Evolutionary conservation across 148 eudicot species (phyloP).

Genomic region (Camellia sinensis): DNA sequence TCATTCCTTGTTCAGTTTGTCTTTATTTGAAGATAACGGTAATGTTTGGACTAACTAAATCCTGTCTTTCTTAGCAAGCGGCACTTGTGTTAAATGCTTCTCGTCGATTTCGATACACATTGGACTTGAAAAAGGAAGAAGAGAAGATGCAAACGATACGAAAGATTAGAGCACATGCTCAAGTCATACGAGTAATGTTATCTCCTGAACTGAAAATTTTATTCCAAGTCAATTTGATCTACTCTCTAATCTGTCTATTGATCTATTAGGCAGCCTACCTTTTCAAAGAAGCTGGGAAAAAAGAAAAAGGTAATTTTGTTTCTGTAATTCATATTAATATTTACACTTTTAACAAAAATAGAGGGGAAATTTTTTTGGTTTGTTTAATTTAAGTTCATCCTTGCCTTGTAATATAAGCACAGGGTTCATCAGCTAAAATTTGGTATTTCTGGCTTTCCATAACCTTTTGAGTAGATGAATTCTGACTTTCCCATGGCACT

Average conservation of each 20-base stretch:
- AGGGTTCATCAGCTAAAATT: too few species aligned
- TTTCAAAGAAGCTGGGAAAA: constrained; percentile 68
- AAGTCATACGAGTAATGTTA: constrained; percentile 71
- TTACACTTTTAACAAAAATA: background rate
- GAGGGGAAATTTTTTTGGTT: background rate
- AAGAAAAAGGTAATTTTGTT: constrained; percentile 40
- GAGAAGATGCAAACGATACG: constrained; percentile 66
- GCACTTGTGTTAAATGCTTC: constrained; percentile 97
- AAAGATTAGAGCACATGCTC: constrained; percentile 90
- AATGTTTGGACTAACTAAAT: constrained; percentile 19
- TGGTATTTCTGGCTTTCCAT: background rate
- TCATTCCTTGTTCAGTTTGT: background rate
- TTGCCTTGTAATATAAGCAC: too few species aligned
- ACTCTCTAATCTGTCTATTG: constrained; percentile 16
- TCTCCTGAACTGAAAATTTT: constrained; percentile 1
- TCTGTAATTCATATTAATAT: background rate
- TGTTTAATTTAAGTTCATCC: too few species aligned
- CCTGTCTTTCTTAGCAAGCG: constrained; percentile 63
- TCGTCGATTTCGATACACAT: constrained; percentile 86
- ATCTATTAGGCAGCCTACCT: constrained; percentile 70
- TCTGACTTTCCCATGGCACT: background rate
- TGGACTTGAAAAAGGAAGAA: constrained; percentile 90
- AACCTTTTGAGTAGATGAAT: background rate
- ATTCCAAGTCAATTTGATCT: background rate
- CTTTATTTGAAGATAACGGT: background rate